Evolutionary conservation across 768 basidiomycete genomes (phyloP).

Genomic region (Collybia nuda): DNA sequence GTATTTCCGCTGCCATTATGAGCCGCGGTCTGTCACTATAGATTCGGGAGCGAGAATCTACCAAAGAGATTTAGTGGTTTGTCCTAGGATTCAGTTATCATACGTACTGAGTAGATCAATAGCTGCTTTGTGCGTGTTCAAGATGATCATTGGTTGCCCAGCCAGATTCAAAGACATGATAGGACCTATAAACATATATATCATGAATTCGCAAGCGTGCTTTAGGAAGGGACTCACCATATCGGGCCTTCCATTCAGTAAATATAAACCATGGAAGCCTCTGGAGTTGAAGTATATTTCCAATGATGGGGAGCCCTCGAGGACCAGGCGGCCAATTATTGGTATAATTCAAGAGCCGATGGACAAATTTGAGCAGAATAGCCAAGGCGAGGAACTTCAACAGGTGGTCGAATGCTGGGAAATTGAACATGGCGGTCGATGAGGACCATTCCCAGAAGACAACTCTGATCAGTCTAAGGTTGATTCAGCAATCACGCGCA

Average conservation of each 20-base stretch:
- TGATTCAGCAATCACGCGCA: no score
- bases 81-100: no score
- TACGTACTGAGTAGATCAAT: neutral
- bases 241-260: slow-evolving; percentile 1
- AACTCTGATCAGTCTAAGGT: no score
- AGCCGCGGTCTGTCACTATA: slow-evolving; percentile 3
- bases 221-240: neutral
- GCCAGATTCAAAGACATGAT: slow-evolving; percentile 3
- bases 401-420: no score
- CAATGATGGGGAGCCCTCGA: slow-evolving; percentile 1
- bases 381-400: no score
- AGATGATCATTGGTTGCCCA: slow-evolving; percentile 1
- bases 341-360: no score
- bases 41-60: neutral
- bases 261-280: slow-evolving; percentile 1
- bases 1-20: slow-evolving; percentile 1
- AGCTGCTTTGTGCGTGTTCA: slow-evolving; percentile 1
- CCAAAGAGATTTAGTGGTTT: neutral
- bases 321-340: neutral
- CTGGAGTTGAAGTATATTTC: slow-evolving; percentile 6
- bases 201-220: neutral
- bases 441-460: no score
- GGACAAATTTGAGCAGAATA: no score
- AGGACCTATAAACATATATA: neutral
- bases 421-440: no score